Evolutionary conservation across 371 early-diverging fungal genomes (phyloP).

Genomic region (Mucor sp.): DNA sequence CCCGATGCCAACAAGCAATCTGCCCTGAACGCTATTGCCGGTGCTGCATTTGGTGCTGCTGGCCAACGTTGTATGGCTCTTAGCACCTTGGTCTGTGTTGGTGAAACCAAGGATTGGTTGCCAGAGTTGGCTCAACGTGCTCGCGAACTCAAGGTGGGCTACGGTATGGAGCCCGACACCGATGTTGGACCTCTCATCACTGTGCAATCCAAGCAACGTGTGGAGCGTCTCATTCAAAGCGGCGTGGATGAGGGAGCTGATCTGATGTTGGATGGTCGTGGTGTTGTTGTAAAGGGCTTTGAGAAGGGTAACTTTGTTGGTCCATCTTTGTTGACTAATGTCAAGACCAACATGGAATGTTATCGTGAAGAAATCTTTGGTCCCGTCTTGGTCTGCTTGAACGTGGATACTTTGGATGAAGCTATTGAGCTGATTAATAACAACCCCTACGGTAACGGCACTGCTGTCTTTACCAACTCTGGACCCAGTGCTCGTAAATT

Average conservation of each 20-base stretch:
- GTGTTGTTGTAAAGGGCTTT: slow-evolving; percentile 66
- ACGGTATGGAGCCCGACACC: slow-evolving; percentile 85
- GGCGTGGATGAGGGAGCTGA: slow-evolving; percentile 91
- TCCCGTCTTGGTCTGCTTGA: slow-evolving; percentile 87
- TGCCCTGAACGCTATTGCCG: slow-evolving; percentile 87
- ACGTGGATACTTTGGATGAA: slow-evolving; percentile 88
- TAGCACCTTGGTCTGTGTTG: slow-evolving; percentile 91
- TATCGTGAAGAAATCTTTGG: slow-evolving; percentile 98
- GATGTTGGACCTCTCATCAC: slow-evolving; percentile 95
- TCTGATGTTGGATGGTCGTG: slow-evolving; percentile 90
- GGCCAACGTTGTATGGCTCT: slow-evolving; percentile 97
- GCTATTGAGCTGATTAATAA: slow-evolving; percentile 90
- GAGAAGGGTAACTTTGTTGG: slow-evolving; percentile 96
- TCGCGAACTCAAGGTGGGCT: slow-evolving; percentile 79
- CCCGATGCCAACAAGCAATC: slow-evolving; percentile 92
- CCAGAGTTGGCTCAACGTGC: slow-evolving; percentile 92
- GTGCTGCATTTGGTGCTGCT: slow-evolving; percentile 97
- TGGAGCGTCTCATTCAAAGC: slow-evolving; percentile 80
- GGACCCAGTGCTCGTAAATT: slow-evolving; percentile 92
- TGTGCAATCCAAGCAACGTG: slow-evolving; percentile 79
- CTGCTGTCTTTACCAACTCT: slow-evolving; percentile 93
- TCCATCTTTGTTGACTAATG: slow-evolving; percentile 87
- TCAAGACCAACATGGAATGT: slow-evolving; percentile 85
- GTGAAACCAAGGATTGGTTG: slow-evolving; percentile 84
- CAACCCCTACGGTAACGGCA: slow-evolving; percentile 96